These are phyloP conservation scores for Rhodomyrtus tomentosa DNA, from an alignment of 345 rosid species.

Conservation along the genomic window DNA sequence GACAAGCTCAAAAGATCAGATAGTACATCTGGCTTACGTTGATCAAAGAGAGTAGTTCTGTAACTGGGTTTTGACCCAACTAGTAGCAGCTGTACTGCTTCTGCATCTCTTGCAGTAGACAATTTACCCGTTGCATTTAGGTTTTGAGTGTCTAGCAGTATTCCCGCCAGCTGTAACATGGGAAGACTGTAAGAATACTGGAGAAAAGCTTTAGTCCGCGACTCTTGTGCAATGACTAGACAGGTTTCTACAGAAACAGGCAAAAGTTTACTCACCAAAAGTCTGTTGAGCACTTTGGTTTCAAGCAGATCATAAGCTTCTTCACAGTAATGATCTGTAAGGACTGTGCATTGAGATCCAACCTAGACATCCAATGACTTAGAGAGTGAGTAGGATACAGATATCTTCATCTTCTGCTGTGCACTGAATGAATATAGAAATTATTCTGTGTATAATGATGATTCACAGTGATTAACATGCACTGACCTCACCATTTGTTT, in stretches of 20 bases:
- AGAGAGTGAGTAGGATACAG: neutral
- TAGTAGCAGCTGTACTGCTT: conserved; percentile 49
- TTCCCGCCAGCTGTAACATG: conserved; percentile 46
- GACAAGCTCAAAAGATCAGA: neutral
- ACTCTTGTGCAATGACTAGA: neutral
- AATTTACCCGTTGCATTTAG: conserved; percentile 19
- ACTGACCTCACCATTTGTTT: conserved; percentile 30
- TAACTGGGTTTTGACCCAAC: conserved; percentile 40
- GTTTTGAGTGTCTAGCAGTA: conserved; percentile 47
- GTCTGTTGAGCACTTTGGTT: conserved; percentile 31
- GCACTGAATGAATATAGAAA: neutral
- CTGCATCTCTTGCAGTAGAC: conserved; percentile 41
- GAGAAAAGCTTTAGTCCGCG: neutral
- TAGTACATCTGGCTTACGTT: conserved; percentile 12
- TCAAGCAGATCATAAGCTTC: conserved; percentile 58
- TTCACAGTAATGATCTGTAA: conserved; percentile 62
- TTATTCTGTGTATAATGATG: neutral
- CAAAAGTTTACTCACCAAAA: conserved; percentile 23
- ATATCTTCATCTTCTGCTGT: neutral
- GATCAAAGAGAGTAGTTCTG: conserved; percentile 30
- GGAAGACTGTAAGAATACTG: neutral
- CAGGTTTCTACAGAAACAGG: neutral
- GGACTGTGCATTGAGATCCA: conserved; percentile 46
- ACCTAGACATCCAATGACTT: conserved; percentile 6
- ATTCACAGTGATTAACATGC: neutral